A percentile compares a stretch with the other conserved stretches of the same genome.
Evolutionary conservation across 345 rosid species (phyloP).

Genomic region (Arabis hirsuta): DNA sequence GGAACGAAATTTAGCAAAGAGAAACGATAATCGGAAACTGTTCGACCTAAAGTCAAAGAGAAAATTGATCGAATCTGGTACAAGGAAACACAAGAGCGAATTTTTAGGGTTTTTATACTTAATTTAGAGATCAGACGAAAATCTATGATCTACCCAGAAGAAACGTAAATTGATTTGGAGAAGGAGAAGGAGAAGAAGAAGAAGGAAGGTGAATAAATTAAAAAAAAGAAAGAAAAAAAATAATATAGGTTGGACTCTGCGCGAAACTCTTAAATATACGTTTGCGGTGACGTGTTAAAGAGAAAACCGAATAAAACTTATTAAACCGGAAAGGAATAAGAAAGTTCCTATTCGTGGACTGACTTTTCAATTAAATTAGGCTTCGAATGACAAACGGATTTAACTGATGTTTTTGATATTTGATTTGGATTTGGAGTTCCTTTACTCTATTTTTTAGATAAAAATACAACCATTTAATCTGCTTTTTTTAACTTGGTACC

Average conservation of each 20-base stretch:
- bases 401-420: too few relatives aligned
- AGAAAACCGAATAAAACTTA: conserved; percentile 1
- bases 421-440: too few relatives aligned
- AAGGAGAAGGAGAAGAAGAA: background rate
- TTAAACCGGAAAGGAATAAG: background rate
- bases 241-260: conserved; percentile 25
- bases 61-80: background rate
- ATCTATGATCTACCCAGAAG: conserved; percentile 34
- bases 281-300: conserved; percentile 23
- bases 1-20: background rate
- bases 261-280: conserved; percentile 14
- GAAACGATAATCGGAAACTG: conserved; percentile 11
- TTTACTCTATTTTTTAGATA: too few relatives aligned
- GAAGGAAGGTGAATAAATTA: conserved; percentile 8
- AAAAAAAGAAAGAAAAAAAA: background rate
- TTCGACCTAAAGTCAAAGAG: background rate
- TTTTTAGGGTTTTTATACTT: too few relatives aligned
- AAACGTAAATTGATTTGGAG: conserved; percentile 25
- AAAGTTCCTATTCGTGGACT: background rate
- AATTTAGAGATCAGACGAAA: background rate
- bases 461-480: too few relatives aligned
- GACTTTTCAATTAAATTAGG: background rate
- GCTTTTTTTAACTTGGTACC: too few relatives aligned
- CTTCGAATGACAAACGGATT: too few relatives aligned
- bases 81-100: background rate